Evolutionary conservation across 2,329 filamentous ascomycete genomes (phyloP).

Genomic region (Cyphellophora attinorum): DNA sequence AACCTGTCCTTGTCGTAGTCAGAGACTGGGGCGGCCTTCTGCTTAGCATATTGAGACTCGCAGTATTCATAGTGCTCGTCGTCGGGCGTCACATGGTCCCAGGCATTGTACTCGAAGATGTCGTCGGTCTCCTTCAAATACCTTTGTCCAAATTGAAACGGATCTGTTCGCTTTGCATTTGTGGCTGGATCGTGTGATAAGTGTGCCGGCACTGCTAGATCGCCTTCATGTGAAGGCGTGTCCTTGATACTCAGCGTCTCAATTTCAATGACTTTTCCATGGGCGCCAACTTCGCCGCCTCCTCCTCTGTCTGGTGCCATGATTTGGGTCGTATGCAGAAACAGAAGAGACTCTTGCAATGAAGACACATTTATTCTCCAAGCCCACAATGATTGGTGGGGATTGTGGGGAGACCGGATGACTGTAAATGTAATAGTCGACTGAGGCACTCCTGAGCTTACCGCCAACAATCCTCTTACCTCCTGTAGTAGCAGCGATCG

Average conservation of each 20-base stretch:
- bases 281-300: conserved; percentile 2
- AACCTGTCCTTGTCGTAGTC: conserved; percentile 89
- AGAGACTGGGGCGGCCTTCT: conserved; percentile 76
- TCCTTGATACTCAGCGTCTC: too few species aligned
- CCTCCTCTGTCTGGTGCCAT: conserved; percentile 16
- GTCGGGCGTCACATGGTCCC: conserved; percentile 96
- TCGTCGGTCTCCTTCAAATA: conserved; percentile 65
- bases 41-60: conserved; percentile 72
- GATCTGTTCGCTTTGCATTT: conserved; percentile 79
- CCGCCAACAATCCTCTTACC: too few species aligned
- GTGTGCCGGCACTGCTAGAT: conserved; percentile 42
- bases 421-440: too few species aligned
- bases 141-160: conserved; percentile 91
- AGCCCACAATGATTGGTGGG: too few species aligned
- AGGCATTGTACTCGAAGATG: conserved; percentile 95
- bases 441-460: too few species aligned
- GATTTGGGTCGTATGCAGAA: too few species aligned
- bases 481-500: too few species aligned
- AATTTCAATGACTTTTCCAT: too few species aligned
- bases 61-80: conserved; percentile 78
- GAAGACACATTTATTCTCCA: too few species aligned
- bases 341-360: too few species aligned
- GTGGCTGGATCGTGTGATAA: conserved; percentile 63
- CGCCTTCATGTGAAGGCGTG: background rate
- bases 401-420: too few species aligned